Conservation (phyloP, 208 protist genomes). For the Leishmania major region DNA sequence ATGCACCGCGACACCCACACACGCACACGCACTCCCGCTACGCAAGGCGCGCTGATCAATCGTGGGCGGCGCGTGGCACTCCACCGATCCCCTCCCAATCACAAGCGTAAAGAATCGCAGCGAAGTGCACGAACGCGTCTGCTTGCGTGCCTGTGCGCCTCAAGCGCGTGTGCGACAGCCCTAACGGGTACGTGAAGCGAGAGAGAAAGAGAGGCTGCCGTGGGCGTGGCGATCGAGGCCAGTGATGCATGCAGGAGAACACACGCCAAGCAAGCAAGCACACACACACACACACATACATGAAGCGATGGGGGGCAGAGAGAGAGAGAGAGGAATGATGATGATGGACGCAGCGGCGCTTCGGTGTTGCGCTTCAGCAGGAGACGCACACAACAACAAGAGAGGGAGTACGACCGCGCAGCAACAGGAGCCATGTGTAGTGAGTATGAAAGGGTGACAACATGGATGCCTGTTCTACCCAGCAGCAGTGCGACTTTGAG, state of each 20-base stretch:
- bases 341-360: neutral
- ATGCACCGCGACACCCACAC: conserved; percentile 4
- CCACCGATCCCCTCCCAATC: too few relatives aligned
- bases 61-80: too few relatives aligned
- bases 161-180: neutral
- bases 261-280: neutral
- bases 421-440: neutral
- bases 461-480: neutral
- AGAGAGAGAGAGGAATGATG: neutral
- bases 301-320: neutral
- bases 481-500: neutral
- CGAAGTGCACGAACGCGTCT: too few relatives aligned
- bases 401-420: neutral
- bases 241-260: neutral
- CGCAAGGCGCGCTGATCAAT: too few relatives aligned
- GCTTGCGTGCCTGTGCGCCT: neutral
- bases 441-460: neutral
- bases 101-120: too few relatives aligned
- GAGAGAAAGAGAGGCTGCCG: too few relatives aligned
- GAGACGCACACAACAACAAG: neutral
- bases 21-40: neutral
- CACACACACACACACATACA: neutral
- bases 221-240: too few relatives aligned
- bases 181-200: neutral
- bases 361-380: neutral